Evolutionary conservation across 75 land plant species (phyloP).

Genomic region (Larix kaempferi): DNA sequence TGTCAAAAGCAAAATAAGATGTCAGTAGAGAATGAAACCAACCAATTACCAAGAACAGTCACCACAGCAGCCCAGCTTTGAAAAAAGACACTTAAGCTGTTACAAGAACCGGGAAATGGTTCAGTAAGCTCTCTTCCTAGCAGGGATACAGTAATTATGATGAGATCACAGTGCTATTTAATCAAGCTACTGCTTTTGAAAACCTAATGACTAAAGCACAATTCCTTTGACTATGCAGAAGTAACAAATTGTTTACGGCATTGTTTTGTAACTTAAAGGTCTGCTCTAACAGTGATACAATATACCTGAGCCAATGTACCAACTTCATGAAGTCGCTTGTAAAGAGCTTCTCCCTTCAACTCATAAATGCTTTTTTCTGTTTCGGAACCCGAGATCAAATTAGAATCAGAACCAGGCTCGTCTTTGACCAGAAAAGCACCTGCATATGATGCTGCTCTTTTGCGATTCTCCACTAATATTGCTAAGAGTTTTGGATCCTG

Average conservation of each 20-base stretch:
- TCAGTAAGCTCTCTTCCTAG: not conserved
- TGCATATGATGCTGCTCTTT: constrained; percentile 75
- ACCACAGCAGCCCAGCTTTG: not conserved
- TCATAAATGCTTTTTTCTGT: constrained; percentile 63
- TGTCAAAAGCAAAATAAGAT: constrained; percentile 15
- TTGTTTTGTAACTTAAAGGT: not conserved
- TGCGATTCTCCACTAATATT: constrained; percentile 63
- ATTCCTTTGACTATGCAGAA: constrained; percentile 1
- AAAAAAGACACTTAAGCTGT: not conserved
- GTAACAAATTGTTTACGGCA: not conserved
- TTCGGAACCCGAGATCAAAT: constrained; percentile 39
- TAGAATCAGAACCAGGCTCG: constrained; percentile 45
- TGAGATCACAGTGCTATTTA: not conserved
- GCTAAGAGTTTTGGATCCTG: constrained; percentile 87
- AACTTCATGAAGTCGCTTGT: constrained; percentile 87
- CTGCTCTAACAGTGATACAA: not conserved
- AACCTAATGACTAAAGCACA: not conserved
- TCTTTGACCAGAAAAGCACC: constrained; percentile 94
- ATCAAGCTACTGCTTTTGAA: not conserved
- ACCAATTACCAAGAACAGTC: not conserved
- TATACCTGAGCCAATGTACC: constrained; percentile 94
- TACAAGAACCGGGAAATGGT: not conserved
- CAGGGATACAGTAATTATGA: not conserved
- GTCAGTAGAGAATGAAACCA: not conserved
- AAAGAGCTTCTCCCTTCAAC: constrained; percentile 75